A percentile compares a stretch with the other conserved stretches of the same genome.
phyloP scores from a whole-genome alignment of 2,329 filamentous ascomycete species.

The Shiraia sp. region DNA sequence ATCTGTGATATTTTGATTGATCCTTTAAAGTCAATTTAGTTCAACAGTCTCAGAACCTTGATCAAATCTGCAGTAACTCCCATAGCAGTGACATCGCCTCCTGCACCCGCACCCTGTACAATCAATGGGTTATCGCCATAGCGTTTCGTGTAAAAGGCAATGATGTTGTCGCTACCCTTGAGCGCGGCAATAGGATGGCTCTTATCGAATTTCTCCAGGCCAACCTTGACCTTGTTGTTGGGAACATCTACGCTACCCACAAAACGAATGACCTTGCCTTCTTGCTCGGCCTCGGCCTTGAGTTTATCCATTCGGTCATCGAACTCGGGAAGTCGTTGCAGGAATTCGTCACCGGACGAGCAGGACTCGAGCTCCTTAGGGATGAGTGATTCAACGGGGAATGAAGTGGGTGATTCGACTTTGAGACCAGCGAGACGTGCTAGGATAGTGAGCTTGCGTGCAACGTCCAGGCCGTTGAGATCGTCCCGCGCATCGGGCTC shows the following conservation, averaged over 20 bases:
- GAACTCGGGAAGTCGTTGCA: conserved; percentile 77
- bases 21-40: conserved; percentile 35
- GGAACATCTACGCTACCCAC: conserved; percentile 89
- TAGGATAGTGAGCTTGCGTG: conserved; percentile 94
- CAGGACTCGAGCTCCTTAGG: conserved; percentile 81
- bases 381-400: conserved; percentile 93
- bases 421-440: conserved; percentile 81
- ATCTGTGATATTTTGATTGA: background rate
- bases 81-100: conserved; percentile 96
- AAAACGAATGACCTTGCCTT: conserved; percentile 91
- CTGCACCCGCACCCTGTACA: conserved; percentile 91
- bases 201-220: conserved; percentile 79
- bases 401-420: conserved; percentile 81
- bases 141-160: conserved; percentile 96
- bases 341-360: conserved; percentile 80
- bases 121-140: conserved; percentile 92
- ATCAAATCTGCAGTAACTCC: conserved; percentile 92
- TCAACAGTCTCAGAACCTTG: conserved; percentile 79
- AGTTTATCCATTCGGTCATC: conserved; percentile 88
- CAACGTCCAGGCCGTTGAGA: conserved; percentile 85
- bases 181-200: conserved; percentile 90
- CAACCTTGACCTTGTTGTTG: conserved; percentile 84
- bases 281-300: conserved; percentile 80
- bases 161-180: conserved; percentile 98
- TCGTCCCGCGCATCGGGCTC: conserved; percentile 87